Evolutionary conservation across 2,329 filamentous ascomycete genomes (phyloP).

Genomic region (Trichoderma asperellum): DNA sequence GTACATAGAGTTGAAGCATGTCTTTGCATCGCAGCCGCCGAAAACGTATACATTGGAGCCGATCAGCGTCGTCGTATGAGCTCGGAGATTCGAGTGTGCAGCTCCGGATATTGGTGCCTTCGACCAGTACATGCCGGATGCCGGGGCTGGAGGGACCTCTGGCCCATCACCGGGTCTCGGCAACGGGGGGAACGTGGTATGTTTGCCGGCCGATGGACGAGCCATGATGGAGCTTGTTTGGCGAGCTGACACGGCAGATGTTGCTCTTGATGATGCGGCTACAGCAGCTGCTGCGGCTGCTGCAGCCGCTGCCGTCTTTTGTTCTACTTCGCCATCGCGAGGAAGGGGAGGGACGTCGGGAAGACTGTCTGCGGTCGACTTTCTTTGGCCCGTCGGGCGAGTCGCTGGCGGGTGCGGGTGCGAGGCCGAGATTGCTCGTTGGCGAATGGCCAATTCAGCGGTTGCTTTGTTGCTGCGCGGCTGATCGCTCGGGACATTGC

Average conservation of each 20-base stretch:
- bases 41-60: slow-evolving; percentile 71
- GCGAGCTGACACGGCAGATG: slow-evolving; percentile 34
- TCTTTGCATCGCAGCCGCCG: slow-evolving; percentile 67
- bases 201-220: slow-evolving; percentile 44
- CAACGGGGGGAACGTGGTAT: slow-evolving; percentile 60
- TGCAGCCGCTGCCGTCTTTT: slow-evolving; percentile 17
- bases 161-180: slow-evolving; percentile 59
- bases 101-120: slow-evolving; percentile 65
- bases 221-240: slow-evolving; percentile 30
- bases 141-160: slow-evolving; percentile 64
- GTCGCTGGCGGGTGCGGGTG: slow-evolving; percentile 39
- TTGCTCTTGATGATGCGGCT: slow-evolving; percentile 31
- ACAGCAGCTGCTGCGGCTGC: background rate
- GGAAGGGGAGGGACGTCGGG: slow-evolving; percentile 44
- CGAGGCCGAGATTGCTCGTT: slow-evolving; percentile 57
- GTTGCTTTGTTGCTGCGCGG: slow-evolving; percentile 47
- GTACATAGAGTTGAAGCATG: slow-evolving; percentile 72
- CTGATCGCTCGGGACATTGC: slow-evolving; percentile 48
- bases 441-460: slow-evolving; percentile 57
- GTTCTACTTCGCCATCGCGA: slow-evolving; percentile 27
- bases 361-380: slow-evolving; percentile 45
- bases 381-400: slow-evolving; percentile 32
- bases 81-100: slow-evolving; percentile 63
- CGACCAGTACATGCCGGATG: slow-evolving; percentile 75
- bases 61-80: slow-evolving; percentile 68